phyloP scores from a whole-genome alignment of 352 stramenopile genomes.

The Plasmopara viticola region DNA sequence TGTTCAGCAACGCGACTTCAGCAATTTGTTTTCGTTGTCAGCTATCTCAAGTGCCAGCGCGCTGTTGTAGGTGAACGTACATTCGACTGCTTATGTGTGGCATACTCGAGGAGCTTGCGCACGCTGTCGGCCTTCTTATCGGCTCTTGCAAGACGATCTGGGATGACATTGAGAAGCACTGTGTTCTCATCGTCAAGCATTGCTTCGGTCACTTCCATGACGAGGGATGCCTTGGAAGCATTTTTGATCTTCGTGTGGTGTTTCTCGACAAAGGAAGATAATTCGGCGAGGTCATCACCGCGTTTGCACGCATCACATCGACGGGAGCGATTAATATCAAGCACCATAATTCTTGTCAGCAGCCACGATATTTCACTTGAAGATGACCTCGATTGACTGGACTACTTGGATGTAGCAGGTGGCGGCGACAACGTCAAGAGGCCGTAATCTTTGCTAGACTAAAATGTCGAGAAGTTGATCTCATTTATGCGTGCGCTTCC shows the following conservation, averaged over 20 bases:
- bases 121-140: not conserved
- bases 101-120: not conserved
- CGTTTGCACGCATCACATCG: not conserved
- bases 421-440: not conserved
- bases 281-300: not conserved
- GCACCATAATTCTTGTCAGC: not conserved
- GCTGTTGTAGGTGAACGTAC: not conserved
- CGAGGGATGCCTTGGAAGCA: not conserved
- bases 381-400: not conserved
- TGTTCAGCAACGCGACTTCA: not conserved
- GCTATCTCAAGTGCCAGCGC: not conserved
- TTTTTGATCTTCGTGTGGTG: slow-evolving; percentile 1
- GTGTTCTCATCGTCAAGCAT: not conserved
- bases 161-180: not conserved
- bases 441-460: not conserved
- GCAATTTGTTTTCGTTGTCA: not conserved
- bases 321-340: not conserved
- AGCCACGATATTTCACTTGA: not conserved
- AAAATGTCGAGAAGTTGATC: not conserved
- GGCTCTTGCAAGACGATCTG: not conserved
- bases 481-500: not conserved
- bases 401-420: not conserved
- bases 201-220: not conserved
- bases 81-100: not conserved
- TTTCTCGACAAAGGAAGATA: not conserved